phyloP scores from a whole-genome alignment of 2,329 filamentous ascomycete genomes.

The Xylariaceae sp. region DNA sequence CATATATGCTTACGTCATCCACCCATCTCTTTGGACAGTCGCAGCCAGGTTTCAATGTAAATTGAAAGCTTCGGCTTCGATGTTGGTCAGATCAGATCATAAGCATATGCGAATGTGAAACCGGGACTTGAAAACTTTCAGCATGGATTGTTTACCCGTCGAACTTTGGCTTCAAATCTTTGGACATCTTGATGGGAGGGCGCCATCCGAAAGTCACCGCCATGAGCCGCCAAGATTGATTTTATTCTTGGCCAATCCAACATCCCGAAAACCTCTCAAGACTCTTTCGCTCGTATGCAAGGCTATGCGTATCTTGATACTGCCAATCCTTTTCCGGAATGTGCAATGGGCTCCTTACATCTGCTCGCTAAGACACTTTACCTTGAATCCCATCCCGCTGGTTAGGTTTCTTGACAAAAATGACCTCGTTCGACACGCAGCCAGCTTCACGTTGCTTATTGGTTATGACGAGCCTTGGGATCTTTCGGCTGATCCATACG shows the following conservation, averaged over 20 bases:
- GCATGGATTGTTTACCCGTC: conserved; percentile 47
- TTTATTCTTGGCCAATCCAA: conserved; percentile 35
- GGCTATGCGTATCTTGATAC: conserved; percentile 47
- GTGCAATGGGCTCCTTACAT: conserved; percentile 37
- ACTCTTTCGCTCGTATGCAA: conserved; percentile 49
- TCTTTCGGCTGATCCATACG: conserved; percentile 12
- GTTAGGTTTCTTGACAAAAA: conserved; percentile 37
- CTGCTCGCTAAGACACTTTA: conserved; percentile 24
- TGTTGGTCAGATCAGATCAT: conserved; percentile 3
- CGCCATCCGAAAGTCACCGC: conserved; percentile 46
- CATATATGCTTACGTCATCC: no score
- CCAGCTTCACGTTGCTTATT: conserved; percentile 40
- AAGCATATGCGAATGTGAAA: conserved; percentile 4
- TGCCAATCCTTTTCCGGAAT: conserved; percentile 57
- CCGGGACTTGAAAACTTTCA: not conserved
- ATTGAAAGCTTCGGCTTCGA: not conserved
- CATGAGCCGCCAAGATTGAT: conserved; percentile 44
- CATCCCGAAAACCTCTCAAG: conserved; percentile 46
- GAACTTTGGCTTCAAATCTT: conserved; percentile 59
- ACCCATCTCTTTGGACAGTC: not conserved
- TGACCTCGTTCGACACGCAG: conserved; percentile 37
- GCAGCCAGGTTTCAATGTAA: not conserved
- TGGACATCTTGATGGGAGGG: conserved; percentile 45
- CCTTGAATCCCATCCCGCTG: conserved; percentile 33
- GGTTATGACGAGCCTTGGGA: conserved; percentile 30